These are phyloP conservation scores for Saururus chinensis DNA, from an alignment of 164 flowering plant species.

Conservation along the genomic window DNA sequence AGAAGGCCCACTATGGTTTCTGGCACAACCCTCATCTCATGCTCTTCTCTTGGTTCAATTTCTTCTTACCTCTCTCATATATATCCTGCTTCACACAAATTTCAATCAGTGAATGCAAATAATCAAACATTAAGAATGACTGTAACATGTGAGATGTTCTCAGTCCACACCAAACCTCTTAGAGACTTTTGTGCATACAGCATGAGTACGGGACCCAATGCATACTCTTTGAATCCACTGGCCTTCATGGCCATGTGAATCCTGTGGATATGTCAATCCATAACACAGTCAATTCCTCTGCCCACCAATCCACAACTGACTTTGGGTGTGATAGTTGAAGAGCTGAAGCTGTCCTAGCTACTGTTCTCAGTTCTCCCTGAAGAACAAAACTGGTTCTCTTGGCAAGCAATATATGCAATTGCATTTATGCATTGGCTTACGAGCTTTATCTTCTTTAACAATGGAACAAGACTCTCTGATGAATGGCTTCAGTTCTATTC, in stretches of 20 bases:
- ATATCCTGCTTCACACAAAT: conserved; percentile 41
- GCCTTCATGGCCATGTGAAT: conserved; percentile 79
- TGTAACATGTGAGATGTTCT: conserved; percentile 4
- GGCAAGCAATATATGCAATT: conserved; percentile 58
- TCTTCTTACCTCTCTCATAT: conserved; percentile 66
- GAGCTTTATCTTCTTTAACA: conserved; percentile 71
- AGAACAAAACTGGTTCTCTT: conserved; percentile 46
- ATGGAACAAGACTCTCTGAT: conserved; percentile 47
- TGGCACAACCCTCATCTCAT: conserved; percentile 68
- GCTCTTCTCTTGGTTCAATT: conserved; percentile 66
- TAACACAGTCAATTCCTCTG: conserved; percentile 69
- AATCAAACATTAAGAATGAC: too few relatives aligned
- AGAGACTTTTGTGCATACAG: conserved; percentile 91
- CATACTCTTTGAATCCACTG: conserved; percentile 69
- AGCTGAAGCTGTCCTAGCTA: conserved; percentile 17
- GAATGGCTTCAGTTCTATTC: conserved; percentile 47
- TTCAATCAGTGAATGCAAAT: too few relatives aligned
- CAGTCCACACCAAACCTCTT: conserved; percentile 74
- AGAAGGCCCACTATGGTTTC: conserved; percentile 88
- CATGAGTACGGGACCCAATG: conserved; percentile 84
- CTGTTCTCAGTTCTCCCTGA: conserved; percentile 23
- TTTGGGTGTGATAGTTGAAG: conserved; percentile 27
- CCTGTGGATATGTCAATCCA: conserved; percentile 70
- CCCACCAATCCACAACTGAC: conserved; percentile 88
- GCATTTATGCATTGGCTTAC: conserved; percentile 73